These are phyloP conservation scores for Naganishia friedmannii DNA, from an alignment of 768 basidiomycete genomes.

Conservation along the genomic window DNA sequence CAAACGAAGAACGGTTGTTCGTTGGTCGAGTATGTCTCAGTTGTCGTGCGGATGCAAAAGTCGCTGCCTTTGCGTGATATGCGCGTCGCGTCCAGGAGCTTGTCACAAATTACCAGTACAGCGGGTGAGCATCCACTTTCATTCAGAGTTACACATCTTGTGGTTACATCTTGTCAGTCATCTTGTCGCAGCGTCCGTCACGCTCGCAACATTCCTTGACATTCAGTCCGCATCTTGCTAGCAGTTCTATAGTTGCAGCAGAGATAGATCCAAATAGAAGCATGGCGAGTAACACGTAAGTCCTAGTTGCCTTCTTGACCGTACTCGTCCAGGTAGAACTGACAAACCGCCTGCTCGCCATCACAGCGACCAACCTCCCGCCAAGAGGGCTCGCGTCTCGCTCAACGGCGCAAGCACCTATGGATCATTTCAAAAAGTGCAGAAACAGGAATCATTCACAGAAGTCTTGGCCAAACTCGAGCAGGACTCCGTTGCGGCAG, in stretches of 20 bases:
- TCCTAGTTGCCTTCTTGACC: neutral
- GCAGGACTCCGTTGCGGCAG: conserved; percentile 27
- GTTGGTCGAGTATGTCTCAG: no score
- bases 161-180: no score
- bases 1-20: no score
- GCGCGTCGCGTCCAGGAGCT: no score
- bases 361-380: conserved; percentile 20
- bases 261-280: neutral
- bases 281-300: neutral
- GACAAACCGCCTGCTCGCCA: neutral
- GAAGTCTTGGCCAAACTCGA: conserved; percentile 33
- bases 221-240: neutral
- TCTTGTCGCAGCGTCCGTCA: no score
- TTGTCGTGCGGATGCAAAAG: no score
- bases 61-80: no score
- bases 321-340: neutral
- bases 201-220: neutral
- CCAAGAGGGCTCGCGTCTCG: conserved; percentile 24
- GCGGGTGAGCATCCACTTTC: no score
- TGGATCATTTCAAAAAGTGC: conserved; percentile 15
- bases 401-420: conserved; percentile 18
- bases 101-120: no score
- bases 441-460: conserved; percentile 32
- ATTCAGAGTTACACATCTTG: no score
- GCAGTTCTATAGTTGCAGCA: neutral